Evolutionary conservation across 176 grass and related monocot genomes (phyloP), one percentile per base, ranked within the genome.

Genomic region (Oryza glaberrima): DNA sequence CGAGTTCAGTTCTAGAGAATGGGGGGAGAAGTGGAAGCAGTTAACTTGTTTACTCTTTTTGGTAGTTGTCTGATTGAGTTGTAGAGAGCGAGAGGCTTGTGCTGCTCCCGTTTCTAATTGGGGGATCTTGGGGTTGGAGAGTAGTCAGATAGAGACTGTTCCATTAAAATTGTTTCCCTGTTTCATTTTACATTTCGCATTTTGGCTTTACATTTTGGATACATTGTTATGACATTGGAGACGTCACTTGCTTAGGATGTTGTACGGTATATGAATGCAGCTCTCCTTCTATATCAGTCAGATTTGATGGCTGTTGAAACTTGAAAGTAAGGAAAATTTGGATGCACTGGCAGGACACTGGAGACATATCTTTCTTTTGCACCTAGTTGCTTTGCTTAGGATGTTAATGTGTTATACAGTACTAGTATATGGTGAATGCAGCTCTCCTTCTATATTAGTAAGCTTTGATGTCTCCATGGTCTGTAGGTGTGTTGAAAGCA

Each of bases 111-210:
- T 72, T 44, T 19, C 80, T 51, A 58, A 44, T 58, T 72, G 20
- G 36, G 36, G 79, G 26, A 76, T 71, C 69, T 60, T 0, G 67
- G n/a, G 7, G 6, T 16, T 74, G 69, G 43, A 15, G 6, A 38
- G 30, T 38, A 38, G 36, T 38, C 36, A 38, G 36, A 38, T 19
- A 13, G 4, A 12, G 8, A 68, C 56, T 78, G 80, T 78, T 83
- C 11, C 65, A 38, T 63, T 23, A 41, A 1, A 38, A 9, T n/a
- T 36, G 3, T 2, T 34, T 46, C 9, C 49, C 38, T 38, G 13
- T n/a, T 83, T 17, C 82, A 22, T 81, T 81, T 47, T 22, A 23
- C 63, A 79, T 80, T 79, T 70, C 34, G 47, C 58, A 63, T 63
- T 23, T 9, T 23, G 20, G 20, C 9, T 23, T 22, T 23, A 3